Conservation (phyloP, 1,139 yeast genomes). For the Yamadazyma buinensis region DNA sequence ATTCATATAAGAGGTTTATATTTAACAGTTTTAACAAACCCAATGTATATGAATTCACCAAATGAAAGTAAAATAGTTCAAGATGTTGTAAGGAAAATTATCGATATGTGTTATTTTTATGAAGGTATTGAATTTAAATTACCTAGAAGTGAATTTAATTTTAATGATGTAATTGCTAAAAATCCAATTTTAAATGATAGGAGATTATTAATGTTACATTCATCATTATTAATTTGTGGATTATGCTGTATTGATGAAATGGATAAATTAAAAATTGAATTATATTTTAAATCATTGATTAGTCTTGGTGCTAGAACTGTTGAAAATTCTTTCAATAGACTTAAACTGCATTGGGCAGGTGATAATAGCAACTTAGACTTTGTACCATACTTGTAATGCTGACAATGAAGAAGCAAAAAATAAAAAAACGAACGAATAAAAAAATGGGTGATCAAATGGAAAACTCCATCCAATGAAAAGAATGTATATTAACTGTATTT, state of each 20-base stretch:
- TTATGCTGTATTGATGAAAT: slow-evolving; percentile 9
- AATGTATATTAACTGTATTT: too few species aligned
- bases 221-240: slow-evolving; percentile 15
- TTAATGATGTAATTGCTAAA: slow-evolving; percentile 5
- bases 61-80: slow-evolving; percentile 12
- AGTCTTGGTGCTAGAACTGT: slow-evolving; percentile 13
- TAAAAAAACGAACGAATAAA: too few species aligned
- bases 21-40: slow-evolving; percentile 11
- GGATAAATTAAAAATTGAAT: slow-evolving; percentile 10
- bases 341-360: slow-evolving; percentile 13
- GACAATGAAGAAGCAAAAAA: too few species aligned
- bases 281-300: slow-evolving; percentile 13
- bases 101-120: slow-evolving; percentile 15
- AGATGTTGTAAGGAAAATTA: slow-evolving; percentile 13
- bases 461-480: too few species aligned
- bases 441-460: too few species aligned
- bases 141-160: slow-evolving; percentile 5
- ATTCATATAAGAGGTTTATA: slow-evolving; percentile 15
- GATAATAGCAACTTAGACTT: slow-evolving; percentile 10
- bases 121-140: slow-evolving; percentile 10
- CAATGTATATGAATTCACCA: slow-evolving; percentile 10
- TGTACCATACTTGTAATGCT: slow-evolving; percentile 15
- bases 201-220: slow-evolving; percentile 15
- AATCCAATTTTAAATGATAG: slow-evolving; percentile 11
- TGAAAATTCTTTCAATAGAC: slow-evolving; percentile 10